Base-by-base conservation (phyloP, 2,329 filamentous ascomycete genomes). In the Verruconis gallopava region DNA sequence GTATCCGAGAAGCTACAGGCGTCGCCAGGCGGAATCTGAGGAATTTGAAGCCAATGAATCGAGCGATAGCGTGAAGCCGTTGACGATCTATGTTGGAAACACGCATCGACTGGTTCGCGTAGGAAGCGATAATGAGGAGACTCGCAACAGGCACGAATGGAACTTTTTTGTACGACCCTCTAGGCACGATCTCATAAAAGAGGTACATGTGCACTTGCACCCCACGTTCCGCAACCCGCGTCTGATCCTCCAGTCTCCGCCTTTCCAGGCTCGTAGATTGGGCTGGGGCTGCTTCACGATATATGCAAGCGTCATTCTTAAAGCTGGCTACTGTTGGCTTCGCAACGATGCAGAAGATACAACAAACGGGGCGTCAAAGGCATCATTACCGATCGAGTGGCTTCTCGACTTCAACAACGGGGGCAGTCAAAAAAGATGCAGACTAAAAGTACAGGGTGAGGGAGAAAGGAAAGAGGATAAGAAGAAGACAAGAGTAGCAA, bases 51-150 rank as follows among this genome's bases (percentile, higher is more conserved):
- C 50, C 2, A 44, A 45, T 1, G 53, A 50, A 1, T 47, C 48
- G 6, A n/a, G n/a, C n/a, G 53, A 50, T 6, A 54, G 52, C 4
- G 52, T 63, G 1, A 56, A 66, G 43, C 59, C 59, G 3, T 45
- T 68, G 19, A 65, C 62, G 32, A 53, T 68, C 3, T 55, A 65
- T 44, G 61, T 68, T 39, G 66, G 65, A 13, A 68, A 68, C 42
- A 55, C 53, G 40, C 65, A 67, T 48, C 44, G 49, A 9, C 34
- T 55, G 9, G 47, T 59, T 3, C 39, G 49, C n/a, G 47, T 21
- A 40, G 55, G 33, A 40, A 50, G 43, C 32, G 38, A 33, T n/a
- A 32, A n/a, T 9, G 25, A 30, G 9, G 25, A 30, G n/a, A n/a
- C 9, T n/a, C 6, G 25, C 6, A 66, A 65, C 37, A 48, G 55